Evolutionary conservation across 2,329 filamentous ascomycete species (phyloP).

Genomic region (Cordyceps militaris): DNA sequence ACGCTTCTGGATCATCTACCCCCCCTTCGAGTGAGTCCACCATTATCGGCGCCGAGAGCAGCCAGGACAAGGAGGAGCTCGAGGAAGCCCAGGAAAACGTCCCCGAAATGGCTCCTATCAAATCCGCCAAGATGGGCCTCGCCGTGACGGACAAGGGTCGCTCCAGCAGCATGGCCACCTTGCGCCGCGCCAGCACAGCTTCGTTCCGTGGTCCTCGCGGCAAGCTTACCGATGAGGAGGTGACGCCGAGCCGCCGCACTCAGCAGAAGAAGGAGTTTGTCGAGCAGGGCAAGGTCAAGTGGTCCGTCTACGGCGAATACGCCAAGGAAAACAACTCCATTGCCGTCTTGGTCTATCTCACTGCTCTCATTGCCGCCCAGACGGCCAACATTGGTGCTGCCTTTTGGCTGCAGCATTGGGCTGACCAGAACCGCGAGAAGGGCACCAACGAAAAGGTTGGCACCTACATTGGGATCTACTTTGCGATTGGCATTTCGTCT

Average conservation of each 20-base stretch:
- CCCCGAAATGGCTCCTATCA: slow-evolving; percentile 71
- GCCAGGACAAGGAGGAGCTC: slow-evolving; percentile 56
- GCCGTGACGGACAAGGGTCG: slow-evolving; percentile 44
- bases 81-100: slow-evolving; percentile 73
- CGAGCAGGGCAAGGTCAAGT: slow-evolving; percentile 97
- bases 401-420: slow-evolving; percentile 92
- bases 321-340: slow-evolving; percentile 87
- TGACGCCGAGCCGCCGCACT: slow-evolving; percentile 67
- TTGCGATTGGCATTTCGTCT: slow-evolving; percentile 85
- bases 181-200: slow-evolving; percentile 84
- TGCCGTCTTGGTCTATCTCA: slow-evolving; percentile 74
- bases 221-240: slow-evolving; percentile 78
- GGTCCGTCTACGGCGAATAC: slow-evolving; percentile 86
- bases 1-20: slow-evolving; percentile 38
- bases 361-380: slow-evolving; percentile 73
- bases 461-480: slow-evolving; percentile 92
- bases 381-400: slow-evolving; percentile 75
- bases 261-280: slow-evolving; percentile 81
- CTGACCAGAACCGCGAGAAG: slow-evolving; percentile 64
- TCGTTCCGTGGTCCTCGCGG: slow-evolving; percentile 83
- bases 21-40: slow-evolving; percentile 49
- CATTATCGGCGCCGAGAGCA: slow-evolving; percentile 44
- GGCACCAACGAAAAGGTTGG: slow-evolving; percentile 69
- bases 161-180: slow-evolving; percentile 66
- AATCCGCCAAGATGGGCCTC: slow-evolving; percentile 35